phyloP scores from a whole-genome alignment of 768 basidiomycete genomes.

The Asterophora lycoperdoides region DNA sequence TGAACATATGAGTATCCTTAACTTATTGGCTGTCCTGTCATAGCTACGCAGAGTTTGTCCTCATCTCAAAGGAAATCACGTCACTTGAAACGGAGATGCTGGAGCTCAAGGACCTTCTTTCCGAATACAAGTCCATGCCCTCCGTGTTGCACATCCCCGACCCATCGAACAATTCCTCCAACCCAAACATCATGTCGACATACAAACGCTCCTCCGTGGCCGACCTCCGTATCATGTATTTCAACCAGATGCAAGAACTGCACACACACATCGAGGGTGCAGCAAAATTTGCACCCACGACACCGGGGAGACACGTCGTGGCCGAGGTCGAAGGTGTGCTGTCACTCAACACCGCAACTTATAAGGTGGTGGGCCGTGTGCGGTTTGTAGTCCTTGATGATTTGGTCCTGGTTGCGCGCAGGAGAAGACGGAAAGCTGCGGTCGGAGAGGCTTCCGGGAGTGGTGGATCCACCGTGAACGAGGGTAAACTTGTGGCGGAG shows the following conservation, averaged over 20 bases:
- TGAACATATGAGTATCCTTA: constrained; percentile 3
- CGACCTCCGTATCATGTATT: constrained; percentile 90
- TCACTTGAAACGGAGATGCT: constrained; percentile 97
- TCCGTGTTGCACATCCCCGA: constrained; percentile 89
- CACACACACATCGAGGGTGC: constrained; percentile 92
- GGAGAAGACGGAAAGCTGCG: constrained; percentile 59
- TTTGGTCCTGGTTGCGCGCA: constrained; percentile 80
- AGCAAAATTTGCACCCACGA: constrained; percentile 89
- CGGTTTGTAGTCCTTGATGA: constrained; percentile 92
- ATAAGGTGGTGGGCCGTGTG: constrained; percentile 84
- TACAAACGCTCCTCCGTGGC: constrained; percentile 86
- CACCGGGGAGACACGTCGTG: constrained; percentile 88
- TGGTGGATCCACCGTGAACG: constrained; percentile 42
- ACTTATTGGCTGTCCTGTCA: neutral
- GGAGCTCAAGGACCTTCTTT: constrained; percentile 89
- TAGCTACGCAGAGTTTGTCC: constrained; percentile 96
- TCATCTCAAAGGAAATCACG: constrained; percentile 95
- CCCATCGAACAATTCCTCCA: constrained; percentile 55
- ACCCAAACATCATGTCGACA: constrained; percentile 35
- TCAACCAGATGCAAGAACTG: constrained; percentile 88
- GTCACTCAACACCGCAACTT: constrained; percentile 90
- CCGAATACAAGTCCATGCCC: constrained; percentile 96
- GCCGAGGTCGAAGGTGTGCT: constrained; percentile 79
- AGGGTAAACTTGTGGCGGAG: constrained; percentile 87
- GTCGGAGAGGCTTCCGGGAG: constrained; percentile 28